phyloP scores from a whole-genome alignment of 139 green algal species.

The Chlamydomonas sp. region DNA sequence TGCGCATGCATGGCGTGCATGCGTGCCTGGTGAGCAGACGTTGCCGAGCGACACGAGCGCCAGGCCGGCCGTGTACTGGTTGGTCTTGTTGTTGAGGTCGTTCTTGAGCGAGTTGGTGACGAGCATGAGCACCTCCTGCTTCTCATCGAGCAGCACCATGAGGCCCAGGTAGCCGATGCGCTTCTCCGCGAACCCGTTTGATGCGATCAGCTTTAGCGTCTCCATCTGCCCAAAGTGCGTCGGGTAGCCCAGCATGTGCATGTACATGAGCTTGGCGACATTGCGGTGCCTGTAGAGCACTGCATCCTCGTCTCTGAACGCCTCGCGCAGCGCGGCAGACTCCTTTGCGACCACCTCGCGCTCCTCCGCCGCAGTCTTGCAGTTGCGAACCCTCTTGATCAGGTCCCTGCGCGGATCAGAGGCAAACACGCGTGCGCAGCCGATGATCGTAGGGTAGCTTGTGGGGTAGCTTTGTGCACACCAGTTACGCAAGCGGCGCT shows the following conservation, averaged over 20 bases:
- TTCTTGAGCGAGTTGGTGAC: constrained; percentile 98
- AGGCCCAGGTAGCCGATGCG: constrained; percentile 95
- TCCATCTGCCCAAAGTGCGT: constrained; percentile 99
- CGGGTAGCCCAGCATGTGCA: constrained; percentile 99
- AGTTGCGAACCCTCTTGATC: constrained; percentile 72
- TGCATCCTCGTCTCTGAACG: constrained; percentile 72
- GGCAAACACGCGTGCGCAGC: too few relatives aligned
- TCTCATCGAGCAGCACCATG: constrained; percentile 96
- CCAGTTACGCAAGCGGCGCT: constrained; percentile 5
- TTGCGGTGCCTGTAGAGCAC: constrained; percentile 72
- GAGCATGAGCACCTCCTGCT: constrained; percentile 99
- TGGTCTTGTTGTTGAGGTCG: constrained; percentile 77
- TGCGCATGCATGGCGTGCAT: too few relatives aligned
- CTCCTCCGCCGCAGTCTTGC: constrained; percentile 96
- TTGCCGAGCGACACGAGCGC: constrained; percentile 91
- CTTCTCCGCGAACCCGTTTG: constrained; percentile 79
- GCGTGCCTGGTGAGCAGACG: constrained; percentile 78
- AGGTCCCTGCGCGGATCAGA: constrained; percentile 72
- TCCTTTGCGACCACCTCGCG: constrained; percentile 94
- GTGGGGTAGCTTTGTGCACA: background rate
- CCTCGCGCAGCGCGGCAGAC: constrained; percentile 78
- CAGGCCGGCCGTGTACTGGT: constrained; percentile 85
- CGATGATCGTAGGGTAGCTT: too few relatives aligned
- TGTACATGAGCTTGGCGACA: constrained; percentile 99
- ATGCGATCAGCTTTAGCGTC: constrained; percentile 93